Base-by-base conservation (phyloP, 208 protist genomes). In the Leishmania aethiopica region DNA sequence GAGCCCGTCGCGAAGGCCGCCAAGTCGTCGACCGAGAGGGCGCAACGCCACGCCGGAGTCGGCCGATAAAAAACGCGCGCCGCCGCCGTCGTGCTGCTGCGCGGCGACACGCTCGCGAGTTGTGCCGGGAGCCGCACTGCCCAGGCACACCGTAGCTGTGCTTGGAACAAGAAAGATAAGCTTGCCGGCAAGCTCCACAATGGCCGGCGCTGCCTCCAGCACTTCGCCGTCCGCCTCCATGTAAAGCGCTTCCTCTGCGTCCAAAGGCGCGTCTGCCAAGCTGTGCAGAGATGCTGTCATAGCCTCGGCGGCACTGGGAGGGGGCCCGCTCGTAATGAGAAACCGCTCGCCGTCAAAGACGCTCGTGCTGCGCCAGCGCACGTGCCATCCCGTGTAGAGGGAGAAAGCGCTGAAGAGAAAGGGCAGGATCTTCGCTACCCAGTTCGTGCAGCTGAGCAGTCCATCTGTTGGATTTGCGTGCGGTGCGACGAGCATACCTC, bases 181-280 rank as follows among this genome's bases (percentile, higher is more conserved):
- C 51, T 86, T 84, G 3, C 87, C 89, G 19, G 25, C 62, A 13
- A 96, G 51, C 84, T 97, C 94, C 28, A 97, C 84, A 51, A 96
- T 81, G n/a, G 92, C 92, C 5, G 94, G 94, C 0, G 95, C 83
- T 17, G 80, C 69, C 70, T 96, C 91, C 17, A 92, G 71, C 22
- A 96, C 71, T 77, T 97, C 92, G 5, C 94, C 94, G 78, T 97
- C 94, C 3, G 92, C 90, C 78, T 97, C 92, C 82, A 91, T 84
- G 79, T 72, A 86, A 28, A 92, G 28, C 55, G 73, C 49, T 25
- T 85, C 83, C 45, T 17, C 60, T 35, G 19, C 57, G 35, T 67
- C 62, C 3, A 57, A 5, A 8, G 49, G 8, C 51, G 28, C 53
- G 73, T 77, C 35, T 25, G 35, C 42, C 28, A 28, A 28, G 17